Conservation (phyloP, 2,329 filamentous ascomycete genomes). For the Stachybotrys echinatus region DNA sequence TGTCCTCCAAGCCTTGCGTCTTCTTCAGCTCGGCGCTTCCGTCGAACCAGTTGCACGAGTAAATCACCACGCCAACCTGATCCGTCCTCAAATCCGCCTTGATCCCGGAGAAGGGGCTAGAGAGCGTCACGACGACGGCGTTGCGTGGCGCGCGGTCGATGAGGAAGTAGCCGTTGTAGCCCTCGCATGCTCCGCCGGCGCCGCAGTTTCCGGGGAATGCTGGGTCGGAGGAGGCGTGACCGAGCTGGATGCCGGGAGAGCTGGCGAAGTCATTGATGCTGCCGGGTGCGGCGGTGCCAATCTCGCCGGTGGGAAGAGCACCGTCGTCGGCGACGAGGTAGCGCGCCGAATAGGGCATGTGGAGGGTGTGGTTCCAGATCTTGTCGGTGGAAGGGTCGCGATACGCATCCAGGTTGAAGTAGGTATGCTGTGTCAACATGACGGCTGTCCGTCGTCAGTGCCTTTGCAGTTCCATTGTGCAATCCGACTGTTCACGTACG, state of each 20-base stretch:
- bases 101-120: constrained; percentile 61
- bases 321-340: constrained; percentile 52
- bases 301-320: constrained; percentile 55
- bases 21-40: constrained; percentile 48
- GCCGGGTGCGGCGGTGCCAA: constrained; percentile 48
- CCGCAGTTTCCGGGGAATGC: constrained; percentile 58
- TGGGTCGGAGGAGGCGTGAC: constrained; percentile 51
- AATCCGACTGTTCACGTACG: constrained; percentile 23
- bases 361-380: constrained; percentile 57
- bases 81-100: constrained; percentile 65
- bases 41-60: constrained; percentile 57
- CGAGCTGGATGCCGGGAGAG: constrained; percentile 51
- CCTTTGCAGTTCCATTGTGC: too few relatives aligned
- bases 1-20: constrained; percentile 47
- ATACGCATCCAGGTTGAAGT: constrained; percentile 65
- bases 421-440: constrained; percentile 61
- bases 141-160: constrained; percentile 34
- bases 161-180: constrained; percentile 61
- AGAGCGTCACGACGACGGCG: constrained; percentile 47
- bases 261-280: constrained; percentile 65
- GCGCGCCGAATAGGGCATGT: constrained; percentile 56
- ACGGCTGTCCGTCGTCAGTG: constrained; percentile 32
- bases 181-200: constrained; percentile 58
- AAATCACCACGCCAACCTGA: constrained; percentile 66
- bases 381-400: constrained; percentile 49